Conservation (phyloP, 768 basidiomycete species). For the Polyporus arcularius region DNA sequence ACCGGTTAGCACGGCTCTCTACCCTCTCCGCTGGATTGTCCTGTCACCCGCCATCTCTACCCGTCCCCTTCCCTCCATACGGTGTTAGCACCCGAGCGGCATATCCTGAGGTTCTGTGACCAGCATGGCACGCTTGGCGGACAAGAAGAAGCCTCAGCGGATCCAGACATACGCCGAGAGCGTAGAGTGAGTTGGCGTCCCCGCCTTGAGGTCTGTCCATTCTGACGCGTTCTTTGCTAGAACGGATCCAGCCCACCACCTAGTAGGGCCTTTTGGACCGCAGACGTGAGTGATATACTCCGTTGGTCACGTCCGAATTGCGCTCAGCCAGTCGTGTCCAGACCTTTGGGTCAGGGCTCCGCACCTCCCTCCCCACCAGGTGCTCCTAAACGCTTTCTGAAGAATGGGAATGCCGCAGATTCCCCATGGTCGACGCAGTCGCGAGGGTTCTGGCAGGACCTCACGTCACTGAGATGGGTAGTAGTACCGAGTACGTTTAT, state of each 20-base stretch:
- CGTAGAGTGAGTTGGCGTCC: constrained; percentile 28
- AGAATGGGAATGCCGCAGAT: background rate
- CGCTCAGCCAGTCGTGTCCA: constrained; percentile 1
- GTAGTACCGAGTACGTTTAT: constrained; percentile 62
- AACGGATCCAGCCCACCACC: constrained; percentile 58
- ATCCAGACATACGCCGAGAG: constrained; percentile 19
- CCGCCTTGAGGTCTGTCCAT: constrained; percentile 10
- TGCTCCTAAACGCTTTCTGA: background rate
- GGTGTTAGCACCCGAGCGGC: too few relatives aligned
- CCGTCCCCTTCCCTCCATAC: background rate
- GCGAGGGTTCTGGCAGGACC: constrained; percentile 50
- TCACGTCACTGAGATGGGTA: constrained; percentile 66
- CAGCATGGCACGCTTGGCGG: constrained; percentile 4
- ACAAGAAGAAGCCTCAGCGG: background rate
- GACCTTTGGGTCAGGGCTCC: constrained; percentile 22
- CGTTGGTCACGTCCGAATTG: background rate
- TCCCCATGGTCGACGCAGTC: constrained; percentile 24
- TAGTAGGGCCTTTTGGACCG: constrained; percentile 61
- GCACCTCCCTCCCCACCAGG: background rate
- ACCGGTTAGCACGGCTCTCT: background rate
- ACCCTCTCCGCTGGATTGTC: background rate
- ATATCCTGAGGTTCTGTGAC: background rate
- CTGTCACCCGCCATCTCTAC: too few relatives aligned
- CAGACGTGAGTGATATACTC: constrained; percentile 51
- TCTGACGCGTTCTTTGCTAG: constrained; percentile 41